A percentile compares a stretch with the other conserved stretches of the same genome.
These are phyloP conservation scores for Chrysoporthe puriensis DNA, from an alignment of 2,329 filamentous ascomycete species.

Conservation along the genomic window DNA sequence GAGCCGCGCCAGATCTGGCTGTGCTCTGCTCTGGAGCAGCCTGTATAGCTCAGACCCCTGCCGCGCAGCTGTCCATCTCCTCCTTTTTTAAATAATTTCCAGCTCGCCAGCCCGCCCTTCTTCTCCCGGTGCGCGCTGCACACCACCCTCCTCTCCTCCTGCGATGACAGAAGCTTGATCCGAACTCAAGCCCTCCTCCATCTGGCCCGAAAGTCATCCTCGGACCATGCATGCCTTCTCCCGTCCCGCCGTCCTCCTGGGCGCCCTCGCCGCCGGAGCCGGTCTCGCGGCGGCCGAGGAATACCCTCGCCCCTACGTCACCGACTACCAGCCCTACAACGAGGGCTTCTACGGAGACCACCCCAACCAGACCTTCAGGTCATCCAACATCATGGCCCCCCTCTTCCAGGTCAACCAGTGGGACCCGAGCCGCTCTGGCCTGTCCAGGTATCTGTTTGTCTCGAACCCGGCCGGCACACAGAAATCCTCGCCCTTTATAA, in stretches of 20 bases:
- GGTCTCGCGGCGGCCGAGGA: conserved; percentile 26
- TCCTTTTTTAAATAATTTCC: conserved; percentile 10
- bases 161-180: conserved; percentile 23
- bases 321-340: conserved; percentile 25
- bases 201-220: background rate
- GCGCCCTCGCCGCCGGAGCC: conserved; percentile 25
- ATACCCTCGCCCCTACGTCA: conserved; percentile 22
- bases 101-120: background rate
- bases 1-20: background rate
- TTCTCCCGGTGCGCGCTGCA: background rate
- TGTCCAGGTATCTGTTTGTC: conserved; percentile 24
- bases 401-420: conserved; percentile 29
- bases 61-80: conserved; percentile 11
- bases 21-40: background rate
- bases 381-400: conserved; percentile 14
- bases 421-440: conserved; percentile 25
- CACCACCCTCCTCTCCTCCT: background rate
- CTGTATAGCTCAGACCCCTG: conserved; percentile 16
- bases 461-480: conserved; percentile 20
- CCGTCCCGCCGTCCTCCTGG: conserved; percentile 21
- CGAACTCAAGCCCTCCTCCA: conserved; percentile 6
- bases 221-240: conserved; percentile 19
- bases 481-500: conserved; percentile 25
- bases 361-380: conserved; percentile 25
- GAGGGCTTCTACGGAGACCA: conserved; percentile 21